These are phyloP conservation scores for Eucalyptus cladocalyx DNA, from an alignment of 345 rosid species.

Conservation along the genomic window DNA sequence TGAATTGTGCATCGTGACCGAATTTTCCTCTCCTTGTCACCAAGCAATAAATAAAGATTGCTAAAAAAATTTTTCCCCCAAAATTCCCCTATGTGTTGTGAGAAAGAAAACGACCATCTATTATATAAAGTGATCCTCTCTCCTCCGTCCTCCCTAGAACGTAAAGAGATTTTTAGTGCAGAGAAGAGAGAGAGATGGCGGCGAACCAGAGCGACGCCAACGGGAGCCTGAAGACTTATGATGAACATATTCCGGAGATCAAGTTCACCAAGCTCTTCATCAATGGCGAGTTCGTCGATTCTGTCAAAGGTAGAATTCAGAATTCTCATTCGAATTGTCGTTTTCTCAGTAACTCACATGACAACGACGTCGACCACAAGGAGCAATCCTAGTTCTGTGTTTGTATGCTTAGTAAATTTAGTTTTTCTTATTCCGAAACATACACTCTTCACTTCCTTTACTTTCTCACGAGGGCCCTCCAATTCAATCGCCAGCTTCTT, in stretches of 20 bases:
- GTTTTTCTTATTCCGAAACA: neutral
- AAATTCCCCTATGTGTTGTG: neutral
- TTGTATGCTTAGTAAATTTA: neutral
- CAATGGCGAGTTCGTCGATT: constrained; percentile 51
- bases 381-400: neutral
- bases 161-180: neutral
- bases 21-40: neutral
- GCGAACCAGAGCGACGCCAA: constrained; percentile 1
- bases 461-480: neutral
- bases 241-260: constrained; percentile 26
- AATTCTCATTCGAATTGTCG: fast-evolving
- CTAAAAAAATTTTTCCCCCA: neutral
- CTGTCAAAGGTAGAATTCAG: constrained; percentile 33
- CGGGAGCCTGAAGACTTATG: constrained; percentile 8
- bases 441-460: neutral
- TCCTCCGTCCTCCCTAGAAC: neutral
- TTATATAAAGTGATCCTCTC: neutral
- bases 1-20: neutral
- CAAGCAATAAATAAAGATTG: neutral
- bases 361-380: fast-evolving
- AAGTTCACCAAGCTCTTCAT: constrained; percentile 63
- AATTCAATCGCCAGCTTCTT: neutral
- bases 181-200: constrained; percentile 15
- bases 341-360: neutral
- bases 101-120: neutral